Evolutionary conservation across 495 filamentous ascomycete genomes (phyloP).

Genomic region (Penicillium soppii): DNA sequence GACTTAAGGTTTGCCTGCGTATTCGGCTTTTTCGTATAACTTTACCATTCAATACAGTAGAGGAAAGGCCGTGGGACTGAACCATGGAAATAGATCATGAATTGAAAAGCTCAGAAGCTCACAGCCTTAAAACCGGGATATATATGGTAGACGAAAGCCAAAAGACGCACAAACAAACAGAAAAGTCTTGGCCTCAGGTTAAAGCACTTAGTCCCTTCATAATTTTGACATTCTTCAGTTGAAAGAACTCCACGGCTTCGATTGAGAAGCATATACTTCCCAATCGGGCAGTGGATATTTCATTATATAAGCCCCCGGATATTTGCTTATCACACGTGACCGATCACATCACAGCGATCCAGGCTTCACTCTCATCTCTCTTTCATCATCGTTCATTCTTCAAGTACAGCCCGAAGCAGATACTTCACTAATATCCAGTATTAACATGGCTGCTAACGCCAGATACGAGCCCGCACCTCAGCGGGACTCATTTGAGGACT

Average conservation of each 20-base stretch:
- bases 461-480: slow-evolving; percentile 72
- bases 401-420: background rate
- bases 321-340: slow-evolving; percentile 11
- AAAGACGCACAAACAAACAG: too few species aligned
- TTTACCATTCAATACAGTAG: background rate
- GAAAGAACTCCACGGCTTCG: too few species aligned
- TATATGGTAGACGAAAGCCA: too few species aligned
- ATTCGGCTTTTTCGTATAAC: background rate
- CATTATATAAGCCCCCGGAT: background rate
- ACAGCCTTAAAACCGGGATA: too few species aligned
- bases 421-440: background rate
- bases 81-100: too few species aligned
- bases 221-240: too few species aligned
- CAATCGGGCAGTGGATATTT: background rate
- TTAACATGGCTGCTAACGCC: slow-evolving; percentile 61
- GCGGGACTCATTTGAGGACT: slow-evolving; percentile 68
- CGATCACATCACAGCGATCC: background rate
- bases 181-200: too few species aligned
- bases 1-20: background rate
- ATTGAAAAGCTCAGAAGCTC: too few species aligned
- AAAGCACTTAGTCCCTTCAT: too few species aligned
- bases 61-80: too few species aligned
- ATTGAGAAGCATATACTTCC: background rate
- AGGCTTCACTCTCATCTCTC: slow-evolving; percentile 4
- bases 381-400: background rate